These are phyloP conservation scores for Dianthus caryophyllus DNA, from an alignment of 148 eudicot species.

Conservation along the genomic window DNA sequence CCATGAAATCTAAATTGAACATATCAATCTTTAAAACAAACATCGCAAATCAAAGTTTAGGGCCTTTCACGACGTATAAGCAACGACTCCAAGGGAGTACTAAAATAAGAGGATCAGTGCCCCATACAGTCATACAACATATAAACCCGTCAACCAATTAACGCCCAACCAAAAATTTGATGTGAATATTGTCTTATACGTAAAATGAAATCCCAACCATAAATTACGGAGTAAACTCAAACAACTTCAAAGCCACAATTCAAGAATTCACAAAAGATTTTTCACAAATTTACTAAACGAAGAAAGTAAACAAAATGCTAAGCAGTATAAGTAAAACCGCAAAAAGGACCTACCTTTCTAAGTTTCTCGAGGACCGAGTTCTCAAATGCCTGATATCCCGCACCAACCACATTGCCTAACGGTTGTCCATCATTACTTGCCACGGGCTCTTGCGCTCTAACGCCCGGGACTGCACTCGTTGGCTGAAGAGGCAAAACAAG, in stretches of 20 bases:
- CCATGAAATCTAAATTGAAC: too few relatives aligned
- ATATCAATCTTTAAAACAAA: too few relatives aligned
- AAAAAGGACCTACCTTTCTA: conserved; percentile 49
- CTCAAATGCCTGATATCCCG: conserved; percentile 61
- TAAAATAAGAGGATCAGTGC: too few relatives aligned
- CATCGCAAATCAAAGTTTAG: too few relatives aligned
- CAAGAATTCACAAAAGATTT: neutral
- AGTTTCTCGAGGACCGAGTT: conserved; percentile 64
- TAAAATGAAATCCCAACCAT: too few relatives aligned
- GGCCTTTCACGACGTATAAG: too few relatives aligned
- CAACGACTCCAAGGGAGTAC: too few relatives aligned
- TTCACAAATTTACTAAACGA: neutral
- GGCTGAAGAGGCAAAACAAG: conserved; percentile 65
- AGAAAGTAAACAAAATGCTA: neutral
- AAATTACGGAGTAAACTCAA: neutral
- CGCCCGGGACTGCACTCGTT: conserved; percentile 27
- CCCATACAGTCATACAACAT: too few relatives aligned
- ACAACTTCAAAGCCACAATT: neutral
- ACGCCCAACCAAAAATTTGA: too few relatives aligned
- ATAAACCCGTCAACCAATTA: too few relatives aligned
- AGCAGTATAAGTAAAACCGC: neutral
- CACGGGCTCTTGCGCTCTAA: conserved; percentile 35
- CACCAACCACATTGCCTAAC: conserved; percentile 57
- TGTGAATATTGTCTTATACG: too few relatives aligned
- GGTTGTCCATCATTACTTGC: conserved; percentile 37